phyloP scores from a whole-genome alignment of 805 yeast genomes.

The Saccharomycopsis oosterbeekiorum region DNA sequence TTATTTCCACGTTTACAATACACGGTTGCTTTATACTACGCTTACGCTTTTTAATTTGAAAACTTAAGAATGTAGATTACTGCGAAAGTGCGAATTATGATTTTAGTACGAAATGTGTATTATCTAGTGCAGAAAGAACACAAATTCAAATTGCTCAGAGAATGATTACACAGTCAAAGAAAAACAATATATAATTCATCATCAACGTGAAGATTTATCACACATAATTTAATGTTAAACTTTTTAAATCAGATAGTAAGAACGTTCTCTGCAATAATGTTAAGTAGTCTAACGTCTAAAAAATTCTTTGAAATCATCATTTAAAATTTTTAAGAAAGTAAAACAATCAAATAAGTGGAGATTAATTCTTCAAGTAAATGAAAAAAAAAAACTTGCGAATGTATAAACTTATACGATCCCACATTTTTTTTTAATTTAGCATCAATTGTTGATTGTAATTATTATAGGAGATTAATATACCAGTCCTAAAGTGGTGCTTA shows the following conservation, averaged over 20 bases:
- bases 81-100: too few relatives aligned
- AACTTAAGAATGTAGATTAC: too few relatives aligned
- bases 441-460: too few relatives aligned
- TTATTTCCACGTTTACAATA: too few relatives aligned
- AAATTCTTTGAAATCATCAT: constrained; percentile 17
- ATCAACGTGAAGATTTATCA: background rate
- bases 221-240: background rate
- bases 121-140: too few relatives aligned
- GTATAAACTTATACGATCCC: background rate
- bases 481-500: too few relatives aligned
- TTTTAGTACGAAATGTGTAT: too few relatives aligned
- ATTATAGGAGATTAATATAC: too few relatives aligned
- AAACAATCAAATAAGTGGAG: background rate
- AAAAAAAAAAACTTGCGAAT: background rate
- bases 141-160: background rate
- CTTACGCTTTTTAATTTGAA: too few relatives aligned
- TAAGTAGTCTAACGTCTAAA: constrained; percentile 20
- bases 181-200: background rate
- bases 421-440: background rate
- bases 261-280: constrained; percentile 14
- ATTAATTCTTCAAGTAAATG: background rate
- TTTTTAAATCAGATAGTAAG: background rate
- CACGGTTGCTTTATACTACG: too few relatives aligned
- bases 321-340: background rate
- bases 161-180: background rate